Conservation (phyloP, 441 rosid species). For the Dalechampia spathulata region DNA sequence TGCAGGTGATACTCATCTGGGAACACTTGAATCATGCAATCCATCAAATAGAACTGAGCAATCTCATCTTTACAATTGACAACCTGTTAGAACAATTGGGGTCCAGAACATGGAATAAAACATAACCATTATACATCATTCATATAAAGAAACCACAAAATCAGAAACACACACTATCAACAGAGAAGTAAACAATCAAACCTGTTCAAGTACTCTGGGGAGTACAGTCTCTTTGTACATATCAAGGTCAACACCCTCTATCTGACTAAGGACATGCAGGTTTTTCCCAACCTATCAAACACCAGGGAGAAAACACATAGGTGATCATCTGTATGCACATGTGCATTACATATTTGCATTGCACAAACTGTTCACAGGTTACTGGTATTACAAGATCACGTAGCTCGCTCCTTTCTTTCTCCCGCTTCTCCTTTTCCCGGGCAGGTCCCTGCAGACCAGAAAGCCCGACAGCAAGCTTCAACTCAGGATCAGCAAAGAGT, state of each 20-base stretch:
- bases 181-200: conserved; percentile 6
- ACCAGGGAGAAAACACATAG: conserved; percentile 2
- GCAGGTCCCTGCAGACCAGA: conserved; percentile 96
- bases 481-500: conserved; percentile 85
- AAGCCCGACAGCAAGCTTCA: conserved; percentile 87
- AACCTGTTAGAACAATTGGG: conserved; percentile 42
- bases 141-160: too few species aligned
- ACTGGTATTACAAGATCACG: conserved; percentile 75
- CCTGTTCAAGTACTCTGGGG: conserved; percentile 91
- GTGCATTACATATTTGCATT: conserved; percentile 1
- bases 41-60: conserved; percentile 92
- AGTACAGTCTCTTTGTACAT: conserved; percentile 87
- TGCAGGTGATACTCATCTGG: conserved; percentile 99
- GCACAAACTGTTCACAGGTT: conserved; percentile 15
- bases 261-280: conserved; percentile 90
- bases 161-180: background rate
- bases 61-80: conserved; percentile 97
- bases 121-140: too few species aligned
- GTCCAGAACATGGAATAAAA: too few species aligned
- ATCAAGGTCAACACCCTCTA: conserved; percentile 86
- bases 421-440: conserved; percentile 71
- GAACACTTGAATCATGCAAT: conserved; percentile 97
- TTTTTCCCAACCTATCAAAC: conserved; percentile 78
- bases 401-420: conserved; percentile 86
- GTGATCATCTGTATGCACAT: conserved; percentile 1